phyloP scores from a whole-genome alignment of 2,329 filamentous ascomycete genomes.

The Cercospora canescens region DNA sequence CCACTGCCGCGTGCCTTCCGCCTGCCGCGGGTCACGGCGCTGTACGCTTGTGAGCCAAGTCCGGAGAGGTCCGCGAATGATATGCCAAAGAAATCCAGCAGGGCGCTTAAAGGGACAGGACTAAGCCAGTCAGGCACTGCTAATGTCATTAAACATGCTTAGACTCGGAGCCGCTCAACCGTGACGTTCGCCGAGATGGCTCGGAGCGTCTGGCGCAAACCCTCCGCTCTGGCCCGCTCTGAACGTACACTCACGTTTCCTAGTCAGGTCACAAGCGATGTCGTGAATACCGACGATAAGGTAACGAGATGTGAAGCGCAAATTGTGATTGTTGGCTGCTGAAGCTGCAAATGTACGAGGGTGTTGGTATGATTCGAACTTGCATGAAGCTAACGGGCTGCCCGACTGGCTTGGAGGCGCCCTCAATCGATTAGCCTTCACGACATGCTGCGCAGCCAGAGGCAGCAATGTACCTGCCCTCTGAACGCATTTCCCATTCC shows the following conservation, averaged over 20 bases:
- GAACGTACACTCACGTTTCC: slow-evolving; percentile 6
- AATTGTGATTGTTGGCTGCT: slow-evolving; percentile 18
- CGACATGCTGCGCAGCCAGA: not conserved
- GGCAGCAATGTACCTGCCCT: not conserved
- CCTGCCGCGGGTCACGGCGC: not conserved
- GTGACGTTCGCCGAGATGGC: slow-evolving; percentile 1
- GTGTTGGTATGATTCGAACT: slow-evolving; percentile 5
- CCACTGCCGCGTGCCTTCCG: no score
- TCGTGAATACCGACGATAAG: slow-evolving; percentile 16
- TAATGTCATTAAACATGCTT: not conserved
- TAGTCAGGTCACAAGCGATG: slow-evolving; percentile 1
- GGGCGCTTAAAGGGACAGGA: slow-evolving; percentile 5
- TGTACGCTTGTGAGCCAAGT: not conserved
- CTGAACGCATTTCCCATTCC: not conserved
- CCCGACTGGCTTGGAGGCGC: not conserved
- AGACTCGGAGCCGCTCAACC: not conserved
- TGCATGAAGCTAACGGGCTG: slow-evolving; percentile 13
- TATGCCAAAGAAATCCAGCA: not conserved
- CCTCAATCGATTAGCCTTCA: not conserved
- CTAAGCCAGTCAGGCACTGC: slow-evolving; percentile 3
- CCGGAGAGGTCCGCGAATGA: not conserved
- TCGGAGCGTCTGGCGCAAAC: slow-evolving; percentile 8
- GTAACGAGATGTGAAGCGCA: slow-evolving; percentile 18
- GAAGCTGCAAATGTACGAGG: not conserved
- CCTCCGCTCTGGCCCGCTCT: not conserved